Evolutionary conservation across 2,329 filamentous ascomycete species (phyloP).

Genomic region (Leptographium wingfieldii): DNA sequence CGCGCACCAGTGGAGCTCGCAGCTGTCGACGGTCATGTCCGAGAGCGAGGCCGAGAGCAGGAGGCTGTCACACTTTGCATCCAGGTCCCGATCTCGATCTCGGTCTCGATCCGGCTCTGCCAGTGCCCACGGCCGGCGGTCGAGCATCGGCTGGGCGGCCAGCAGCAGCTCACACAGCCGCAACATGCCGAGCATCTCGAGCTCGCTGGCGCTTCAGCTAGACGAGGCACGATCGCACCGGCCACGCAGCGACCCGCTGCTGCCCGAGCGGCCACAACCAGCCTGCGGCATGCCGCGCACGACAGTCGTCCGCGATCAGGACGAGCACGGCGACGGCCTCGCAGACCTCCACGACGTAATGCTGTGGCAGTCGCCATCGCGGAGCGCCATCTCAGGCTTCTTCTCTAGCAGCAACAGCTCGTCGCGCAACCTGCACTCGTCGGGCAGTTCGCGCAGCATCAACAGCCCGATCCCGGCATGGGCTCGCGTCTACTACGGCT

Average conservation of each 20-base stretch:
- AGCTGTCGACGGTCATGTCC: conserved; percentile 51
- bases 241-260: conserved; percentile 27
- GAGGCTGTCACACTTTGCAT: conserved; percentile 22
- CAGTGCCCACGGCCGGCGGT: conserved; percentile 16
- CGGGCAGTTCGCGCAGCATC: conserved; percentile 30
- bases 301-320: conserved; percentile 36
- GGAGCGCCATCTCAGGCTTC: conserved; percentile 38
- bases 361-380: conserved; percentile 37
- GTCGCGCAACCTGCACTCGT: conserved; percentile 40
- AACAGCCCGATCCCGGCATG: conserved; percentile 36
- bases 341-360: conserved; percentile 41
- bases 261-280: conserved; percentile 35
- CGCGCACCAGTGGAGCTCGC: conserved; percentile 50
- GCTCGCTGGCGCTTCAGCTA: conserved; percentile 33
- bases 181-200: conserved; percentile 45
- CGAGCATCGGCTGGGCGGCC: conserved; percentile 14
- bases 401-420: conserved; percentile 27
- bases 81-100: conserved; percentile 33
- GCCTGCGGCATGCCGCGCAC: conserved; percentile 26
- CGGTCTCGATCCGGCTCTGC: conserved; percentile 28
- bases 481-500: conserved; percentile 59
- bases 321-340: conserved; percentile 52
- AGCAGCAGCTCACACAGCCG: conserved; percentile 34
- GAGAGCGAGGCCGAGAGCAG: conserved; percentile 43
- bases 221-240: conserved; percentile 20